Evolutionary conservation across 1,284 basidiomycete genomes (phyloP).

Genomic region (Neonothopanus nambi): DNA sequence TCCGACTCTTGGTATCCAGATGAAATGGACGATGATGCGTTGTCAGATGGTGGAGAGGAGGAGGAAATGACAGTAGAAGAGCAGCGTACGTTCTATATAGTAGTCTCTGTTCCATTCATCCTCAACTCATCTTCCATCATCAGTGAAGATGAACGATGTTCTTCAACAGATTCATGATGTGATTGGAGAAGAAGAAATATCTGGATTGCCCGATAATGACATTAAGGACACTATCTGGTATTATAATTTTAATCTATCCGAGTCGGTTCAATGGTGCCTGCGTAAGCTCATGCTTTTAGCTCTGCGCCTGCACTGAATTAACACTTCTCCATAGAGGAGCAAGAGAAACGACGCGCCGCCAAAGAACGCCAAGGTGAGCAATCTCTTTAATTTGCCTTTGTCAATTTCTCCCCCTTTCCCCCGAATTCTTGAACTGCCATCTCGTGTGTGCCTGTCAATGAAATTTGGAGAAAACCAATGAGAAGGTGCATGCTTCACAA

Average conservation of each 20-base stretch:
- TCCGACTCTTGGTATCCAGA: conserved; percentile 40
- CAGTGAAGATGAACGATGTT: conserved; percentile 75
- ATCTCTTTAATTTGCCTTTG: conserved; percentile 31
- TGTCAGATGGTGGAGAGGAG: conserved; percentile 71
- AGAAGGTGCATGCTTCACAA: conserved; percentile 41
- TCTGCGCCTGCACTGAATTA: conserved; percentile 5
- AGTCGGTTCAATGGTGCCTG: conserved; percentile 73
- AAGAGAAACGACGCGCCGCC: conserved; percentile 52
- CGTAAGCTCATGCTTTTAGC: conserved; percentile 45
- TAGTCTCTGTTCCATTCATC: not conserved
- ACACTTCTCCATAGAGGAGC: conserved; percentile 49
- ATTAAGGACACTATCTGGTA: conserved; percentile 90
- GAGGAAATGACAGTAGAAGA: conserved; percentile 73
- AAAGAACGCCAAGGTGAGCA: conserved; percentile 84
- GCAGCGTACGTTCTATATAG: conserved; percentile 46
- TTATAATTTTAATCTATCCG: conserved; percentile 83
- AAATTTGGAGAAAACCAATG: conserved; percentile 23
- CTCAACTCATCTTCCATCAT: not conserved
- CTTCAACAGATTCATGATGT: conserved; percentile 67
- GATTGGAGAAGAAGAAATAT: conserved; percentile 65
- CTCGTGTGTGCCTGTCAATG: conserved; percentile 19
- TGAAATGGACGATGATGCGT: conserved; percentile 73
- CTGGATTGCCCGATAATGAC: conserved; percentile 70
- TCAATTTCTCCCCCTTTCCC: conserved; percentile 17
- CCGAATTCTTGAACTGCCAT: conserved; percentile 13